These are phyloP conservation scores for Aspergillus oerlinghausenensis DNA, from an alignment of 2,329 filamentous ascomycete genomes.

Conservation along the genomic window DNA sequence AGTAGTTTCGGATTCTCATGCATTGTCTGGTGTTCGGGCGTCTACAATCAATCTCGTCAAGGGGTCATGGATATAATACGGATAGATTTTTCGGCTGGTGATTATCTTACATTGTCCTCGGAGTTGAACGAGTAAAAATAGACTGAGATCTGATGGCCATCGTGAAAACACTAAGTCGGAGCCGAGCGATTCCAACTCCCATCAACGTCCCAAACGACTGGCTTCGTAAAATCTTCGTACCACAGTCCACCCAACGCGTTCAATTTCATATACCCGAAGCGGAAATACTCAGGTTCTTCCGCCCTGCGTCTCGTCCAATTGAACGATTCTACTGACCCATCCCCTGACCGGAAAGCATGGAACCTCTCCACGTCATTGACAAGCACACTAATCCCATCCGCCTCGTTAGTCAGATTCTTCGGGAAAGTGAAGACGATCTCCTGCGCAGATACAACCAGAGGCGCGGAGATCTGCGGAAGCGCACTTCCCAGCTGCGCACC, in stretches of 20 bases:
- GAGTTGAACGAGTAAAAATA: neutral
- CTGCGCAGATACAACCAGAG: slow-evolving; percentile 14
- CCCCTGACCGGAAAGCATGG: slow-evolving; percentile 46
- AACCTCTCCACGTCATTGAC: slow-evolving; percentile 60
- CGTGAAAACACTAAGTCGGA: neutral
- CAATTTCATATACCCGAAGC: slow-evolving; percentile 39
- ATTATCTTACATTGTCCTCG: neutral
- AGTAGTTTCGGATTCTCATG: slow-evolving; percentile 2
- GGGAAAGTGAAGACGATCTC: slow-evolving; percentile 37
- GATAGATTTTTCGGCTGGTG: neutral
- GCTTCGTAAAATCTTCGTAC: slow-evolving; percentile 39
- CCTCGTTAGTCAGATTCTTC: slow-evolving; percentile 21
- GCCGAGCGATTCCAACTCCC: slow-evolving; percentile 17
- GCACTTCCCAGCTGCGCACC: slow-evolving; percentile 31
- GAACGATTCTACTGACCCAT: slow-evolving; percentile 22
- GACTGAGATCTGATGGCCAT: neutral
- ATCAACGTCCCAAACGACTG: slow-evolving; percentile 28
- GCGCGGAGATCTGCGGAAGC: slow-evolving; percentile 26
- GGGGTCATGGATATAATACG: neutral
- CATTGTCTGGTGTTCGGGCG: neutral
- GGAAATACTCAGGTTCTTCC: slow-evolving; percentile 37
- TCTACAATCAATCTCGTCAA: neutral
- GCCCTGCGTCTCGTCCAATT: slow-evolving; percentile 31
- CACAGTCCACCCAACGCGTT: slow-evolving; percentile 33
- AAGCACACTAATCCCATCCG: slow-evolving; percentile 54